Evolutionary conservation across 306 rosid genomes (phyloP), one percentile per base, ranked within the genome.

Genomic region (Inga leiocalycina): DNA sequence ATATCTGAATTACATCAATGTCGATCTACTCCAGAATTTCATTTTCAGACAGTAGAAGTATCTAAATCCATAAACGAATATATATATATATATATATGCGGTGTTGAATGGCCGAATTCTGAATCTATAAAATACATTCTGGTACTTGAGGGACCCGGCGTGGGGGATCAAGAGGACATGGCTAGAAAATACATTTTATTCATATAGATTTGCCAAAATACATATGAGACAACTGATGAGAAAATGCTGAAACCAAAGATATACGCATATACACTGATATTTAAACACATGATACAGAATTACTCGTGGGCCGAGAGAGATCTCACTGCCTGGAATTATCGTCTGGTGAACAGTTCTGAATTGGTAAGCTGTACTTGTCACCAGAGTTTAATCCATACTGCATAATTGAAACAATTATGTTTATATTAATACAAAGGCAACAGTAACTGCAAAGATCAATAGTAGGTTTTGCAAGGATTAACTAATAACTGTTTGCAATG

Each of bases 351-450:
- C 89, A 78, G 70, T 82, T 88, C 82, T 88, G 91, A 76, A 79
- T 86, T 15, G 77, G 51, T 22, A 85, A 82, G 83, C 79, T 88
- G 71, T 78, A 32, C 77, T 80, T 85, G 19, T 92, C 94, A 57
- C 86, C 82, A 35, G 83, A 76, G 89, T 75, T 91, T 84, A 93
- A 80, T 82, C 98, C 98, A 30, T 95, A 90, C 99, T 93, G 97
- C 92, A 90, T 62, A 56, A 80, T 22, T 74, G 34, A 74, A 59
- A 52, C 74, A 72, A 43, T 30, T 57, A 49, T 24, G 75, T 6
- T 30, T 4, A 66, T 48, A 44, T 71, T 44, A 35, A 57, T 75
- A 87, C 49, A 75, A 37, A 69, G 56, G 39, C 76, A 52, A 74
- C 34, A 64, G 46, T 71, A 74, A 8, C 69, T 39, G 22, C 37